Evolutionary conservation across 2,329 filamentous ascomycete genomes (phyloP).

Genomic region (Pestalotiopsis sp.): DNA sequence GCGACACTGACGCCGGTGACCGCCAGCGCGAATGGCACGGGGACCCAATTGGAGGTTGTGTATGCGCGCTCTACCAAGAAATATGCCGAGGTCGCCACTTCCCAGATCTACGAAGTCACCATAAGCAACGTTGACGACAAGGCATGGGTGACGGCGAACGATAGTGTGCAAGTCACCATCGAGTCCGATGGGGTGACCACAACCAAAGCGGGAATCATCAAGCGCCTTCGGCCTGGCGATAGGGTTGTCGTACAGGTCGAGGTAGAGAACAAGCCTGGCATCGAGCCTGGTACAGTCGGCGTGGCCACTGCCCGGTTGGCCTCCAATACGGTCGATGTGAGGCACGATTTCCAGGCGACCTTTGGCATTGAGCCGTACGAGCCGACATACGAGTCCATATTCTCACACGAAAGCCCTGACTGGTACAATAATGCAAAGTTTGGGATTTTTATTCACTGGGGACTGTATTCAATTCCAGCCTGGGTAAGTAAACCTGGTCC

Average conservation of each 20-base stretch:
- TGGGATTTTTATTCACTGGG: slow-evolving; percentile 65
- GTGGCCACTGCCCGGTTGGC: slow-evolving; percentile 14
- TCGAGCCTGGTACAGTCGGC: slow-evolving; percentile 23
- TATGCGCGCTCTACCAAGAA: slow-evolving; percentile 46
- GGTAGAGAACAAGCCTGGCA: slow-evolving; percentile 24
- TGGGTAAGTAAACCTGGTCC: slow-evolving; percentile 36
- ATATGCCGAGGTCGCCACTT: slow-evolving; percentile 30
- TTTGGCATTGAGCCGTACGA: slow-evolving; percentile 36
- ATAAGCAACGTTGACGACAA: slow-evolving; percentile 38
- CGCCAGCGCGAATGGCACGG: slow-evolving; percentile 18
- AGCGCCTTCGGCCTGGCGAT: slow-evolving; percentile 45
- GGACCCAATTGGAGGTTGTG: slow-evolving; percentile 35
- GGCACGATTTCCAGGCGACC: slow-evolving; percentile 34
- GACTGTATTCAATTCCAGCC: slow-evolving; percentile 55
- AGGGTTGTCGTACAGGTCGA: slow-evolving; percentile 41
- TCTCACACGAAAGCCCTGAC: slow-evolving; percentile 21
- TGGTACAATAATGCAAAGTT: slow-evolving; percentile 53
- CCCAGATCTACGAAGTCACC: slow-evolving; percentile 44
- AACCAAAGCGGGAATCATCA: slow-evolving; percentile 40
- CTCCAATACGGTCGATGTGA: slow-evolving; percentile 20
- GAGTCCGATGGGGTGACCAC: slow-evolving; percentile 41
- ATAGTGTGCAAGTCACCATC: slow-evolving; percentile 32
- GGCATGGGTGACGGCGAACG: slow-evolving; percentile 30
- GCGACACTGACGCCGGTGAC: slow-evolving; percentile 33
- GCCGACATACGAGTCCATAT: slow-evolving; percentile 38